Conservation (phyloP, 352 stramenopile genomes). For the Pythium aphanidermatum region DNA sequence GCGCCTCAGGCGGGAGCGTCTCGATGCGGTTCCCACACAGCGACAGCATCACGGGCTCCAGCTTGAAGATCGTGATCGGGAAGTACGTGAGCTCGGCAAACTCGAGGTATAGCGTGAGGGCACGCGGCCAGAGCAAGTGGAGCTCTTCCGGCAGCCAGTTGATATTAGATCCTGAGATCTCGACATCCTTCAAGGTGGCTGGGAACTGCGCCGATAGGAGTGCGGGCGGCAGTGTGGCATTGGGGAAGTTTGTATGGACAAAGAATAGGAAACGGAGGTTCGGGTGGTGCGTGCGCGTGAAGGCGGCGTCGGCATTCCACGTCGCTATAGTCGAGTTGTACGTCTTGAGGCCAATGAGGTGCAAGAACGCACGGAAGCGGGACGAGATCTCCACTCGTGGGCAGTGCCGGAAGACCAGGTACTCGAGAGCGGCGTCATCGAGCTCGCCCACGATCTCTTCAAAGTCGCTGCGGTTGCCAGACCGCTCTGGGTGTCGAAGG, state of each 20-base stretch:
- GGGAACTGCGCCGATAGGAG: slow-evolving; percentile 5
- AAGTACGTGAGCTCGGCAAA: not conserved
- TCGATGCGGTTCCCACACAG: slow-evolving; percentile 7
- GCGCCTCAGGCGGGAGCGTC: not conserved
- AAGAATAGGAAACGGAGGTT: slow-evolving; percentile 2
- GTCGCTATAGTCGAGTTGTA: slow-evolving; percentile 15
- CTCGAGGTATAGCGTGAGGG: slow-evolving; percentile 5
- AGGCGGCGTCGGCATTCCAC: slow-evolving; percentile 5
- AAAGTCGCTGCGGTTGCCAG: slow-evolving; percentile 1
- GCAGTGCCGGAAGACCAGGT: slow-evolving; percentile 38
- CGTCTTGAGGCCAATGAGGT: slow-evolving; percentile 6
- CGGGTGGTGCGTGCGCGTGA: slow-evolving; percentile 1
- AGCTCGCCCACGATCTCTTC: slow-evolving; percentile 13
- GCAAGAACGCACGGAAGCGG: slow-evolving; percentile 22
- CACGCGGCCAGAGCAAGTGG: slow-evolving; percentile 5
- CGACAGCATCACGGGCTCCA: slow-evolving; percentile 4
- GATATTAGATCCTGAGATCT: slow-evolving; percentile 10
- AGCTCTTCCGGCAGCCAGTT: slow-evolving; percentile 2
- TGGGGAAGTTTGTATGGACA: slow-evolving; percentile 3
- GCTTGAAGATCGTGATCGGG: not conserved
- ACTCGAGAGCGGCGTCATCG: slow-evolving; percentile 14
- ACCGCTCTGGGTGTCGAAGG: not conserved
- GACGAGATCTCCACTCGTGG: slow-evolving; percentile 22
- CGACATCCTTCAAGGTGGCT: not conserved
- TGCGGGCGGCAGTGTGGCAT: slow-evolving; percentile 1